A percentile compares a stretch with the other conserved stretches of the same genome.
Conservation (phyloP, 2,329 filamentous ascomycete species). For the Akanthomyces muscarius region DNA sequence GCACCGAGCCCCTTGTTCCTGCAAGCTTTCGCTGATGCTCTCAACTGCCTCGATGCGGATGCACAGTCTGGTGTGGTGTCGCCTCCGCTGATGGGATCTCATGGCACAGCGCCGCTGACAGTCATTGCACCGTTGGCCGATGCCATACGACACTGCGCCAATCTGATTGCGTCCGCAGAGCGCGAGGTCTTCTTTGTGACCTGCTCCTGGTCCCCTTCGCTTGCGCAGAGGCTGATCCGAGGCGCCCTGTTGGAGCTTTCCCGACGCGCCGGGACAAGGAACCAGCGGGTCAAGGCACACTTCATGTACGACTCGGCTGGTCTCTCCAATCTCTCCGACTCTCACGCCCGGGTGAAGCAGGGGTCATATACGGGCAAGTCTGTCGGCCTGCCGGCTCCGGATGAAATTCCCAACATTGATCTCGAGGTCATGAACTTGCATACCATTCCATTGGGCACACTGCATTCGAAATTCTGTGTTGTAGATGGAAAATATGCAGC, state of each 20-base stretch:
- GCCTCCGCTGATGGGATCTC: conserved; percentile 47
- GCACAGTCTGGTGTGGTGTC: conserved; percentile 48
- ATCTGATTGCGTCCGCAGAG: conserved; percentile 68
- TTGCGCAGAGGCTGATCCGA: conserved; percentile 63
- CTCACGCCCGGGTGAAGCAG: conserved; percentile 57
- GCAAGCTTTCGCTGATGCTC: conserved; percentile 61
- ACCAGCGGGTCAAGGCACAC: conserved; percentile 61
- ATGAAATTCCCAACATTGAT: conserved; percentile 68
- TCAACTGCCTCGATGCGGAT: conserved; percentile 52
- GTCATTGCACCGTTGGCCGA: conserved; percentile 57
- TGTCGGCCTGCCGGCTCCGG: conserved; percentile 56
- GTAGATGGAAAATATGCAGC: conserved; percentile 68
- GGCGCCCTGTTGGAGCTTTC: conserved; percentile 68
- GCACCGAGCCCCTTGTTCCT: conserved; percentile 66
- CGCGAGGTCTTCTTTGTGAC: conserved; percentile 71
- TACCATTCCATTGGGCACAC: conserved; percentile 64
- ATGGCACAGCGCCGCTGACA: conserved; percentile 63
- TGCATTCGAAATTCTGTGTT: conserved; percentile 75
- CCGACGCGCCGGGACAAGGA: conserved; percentile 54
- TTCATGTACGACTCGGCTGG: conserved; percentile 72
- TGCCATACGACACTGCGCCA: conserved; percentile 69
- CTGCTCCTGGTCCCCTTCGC: conserved; percentile 70
- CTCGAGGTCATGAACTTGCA: conserved; percentile 72
- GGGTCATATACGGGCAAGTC: conserved; percentile 54
- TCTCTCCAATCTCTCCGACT: conserved; percentile 59